Conservation (phyloP, 352 stramenopile genomes). For the Phytophthora syringae region DNA sequence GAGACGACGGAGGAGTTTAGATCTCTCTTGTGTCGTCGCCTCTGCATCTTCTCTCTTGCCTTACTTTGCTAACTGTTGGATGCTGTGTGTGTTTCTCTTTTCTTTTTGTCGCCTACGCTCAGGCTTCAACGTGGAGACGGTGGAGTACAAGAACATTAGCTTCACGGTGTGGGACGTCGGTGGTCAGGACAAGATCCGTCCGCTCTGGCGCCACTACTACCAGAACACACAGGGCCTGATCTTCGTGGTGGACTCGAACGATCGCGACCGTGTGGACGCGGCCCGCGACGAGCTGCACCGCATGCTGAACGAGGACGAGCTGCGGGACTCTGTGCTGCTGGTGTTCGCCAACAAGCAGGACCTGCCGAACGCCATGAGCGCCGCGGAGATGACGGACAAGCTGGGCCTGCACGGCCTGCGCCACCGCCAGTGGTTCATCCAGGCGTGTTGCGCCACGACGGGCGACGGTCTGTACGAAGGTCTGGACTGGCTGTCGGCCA, state of each 20-base stretch:
- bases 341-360: no score
- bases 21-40: background rate
- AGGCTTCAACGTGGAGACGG: conserved; percentile 99
- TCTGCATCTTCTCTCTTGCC: background rate
- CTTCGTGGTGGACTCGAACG: conserved; percentile 99
- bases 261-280: conserved; percentile 97
- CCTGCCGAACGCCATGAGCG: conserved; percentile 95
- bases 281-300: conserved; percentile 97
- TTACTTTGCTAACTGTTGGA: background rate
- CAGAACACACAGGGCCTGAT: conserved; percentile 99
- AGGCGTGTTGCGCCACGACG: conserved; percentile 99
- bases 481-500: conserved; percentile 97
- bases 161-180: conserved; percentile 99
- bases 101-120: no score
- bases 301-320: conserved; percentile 96
- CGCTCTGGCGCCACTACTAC: conserved; percentile 99
- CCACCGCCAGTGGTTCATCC: conserved; percentile 99
- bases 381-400: conserved; percentile 99
- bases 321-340: conserved; percentile 96
- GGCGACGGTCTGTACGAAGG: conserved; percentile 99
- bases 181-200: conserved; percentile 99
- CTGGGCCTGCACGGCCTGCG: conserved; percentile 96
- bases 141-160: conserved; percentile 99
- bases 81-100: no score
- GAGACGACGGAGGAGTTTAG: conserved; percentile 1